Evolutionary conservation across 2,329 filamentous ascomycete genomes (phyloP), one percentile per base, ranked within the genome.

Genomic region (Calonectria henricotiae): DNA sequence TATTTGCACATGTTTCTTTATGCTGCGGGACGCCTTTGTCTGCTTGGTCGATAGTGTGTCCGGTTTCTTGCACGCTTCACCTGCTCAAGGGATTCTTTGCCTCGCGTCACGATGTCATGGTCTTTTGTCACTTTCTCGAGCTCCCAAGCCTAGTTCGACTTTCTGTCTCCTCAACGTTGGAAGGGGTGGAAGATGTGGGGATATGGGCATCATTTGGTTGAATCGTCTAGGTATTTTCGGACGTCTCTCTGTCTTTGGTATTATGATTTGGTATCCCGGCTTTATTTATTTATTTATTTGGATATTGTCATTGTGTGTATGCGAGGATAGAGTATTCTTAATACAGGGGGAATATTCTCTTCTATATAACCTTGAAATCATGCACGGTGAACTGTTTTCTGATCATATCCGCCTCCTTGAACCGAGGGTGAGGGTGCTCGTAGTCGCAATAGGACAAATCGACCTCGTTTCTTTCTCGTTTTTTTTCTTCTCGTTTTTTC

Each of bases 281-380:
- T 65, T 69, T 54, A 72, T 67, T 65, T 54, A 30, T 15, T 30
- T 30, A 20, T 30, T 30, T 5, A 30, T 7, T 30, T 51, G 13
- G 64, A 54, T 60, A 41, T 62, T 71, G 73, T 71, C 46, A 68
- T 73, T 71, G 58, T 75, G 65, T 68, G 65, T 77, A 71, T 69
- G 65, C 65, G 67, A 76, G 73, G 69, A 71, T 76, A 60, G 70
- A 74, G 74, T 76, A 76, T 77, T 77, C 73, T 78, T 77, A 77
- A 77, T 77, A 78, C 74, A 78, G 74, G 73, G 58, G 75, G 76
- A 73, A 77, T 78, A 77, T 71, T 73, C 73, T 72, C 71, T 74
- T 72, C 70, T 76, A 37, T 46, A 55, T 17, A 37, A 5, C 35
- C 35, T 5, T 6, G 35, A 30, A 30, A 30, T 30, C 27, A 30